Conservation (phyloP, 495 filamentous ascomycete species). For the Lichina pygmaea region DNA sequence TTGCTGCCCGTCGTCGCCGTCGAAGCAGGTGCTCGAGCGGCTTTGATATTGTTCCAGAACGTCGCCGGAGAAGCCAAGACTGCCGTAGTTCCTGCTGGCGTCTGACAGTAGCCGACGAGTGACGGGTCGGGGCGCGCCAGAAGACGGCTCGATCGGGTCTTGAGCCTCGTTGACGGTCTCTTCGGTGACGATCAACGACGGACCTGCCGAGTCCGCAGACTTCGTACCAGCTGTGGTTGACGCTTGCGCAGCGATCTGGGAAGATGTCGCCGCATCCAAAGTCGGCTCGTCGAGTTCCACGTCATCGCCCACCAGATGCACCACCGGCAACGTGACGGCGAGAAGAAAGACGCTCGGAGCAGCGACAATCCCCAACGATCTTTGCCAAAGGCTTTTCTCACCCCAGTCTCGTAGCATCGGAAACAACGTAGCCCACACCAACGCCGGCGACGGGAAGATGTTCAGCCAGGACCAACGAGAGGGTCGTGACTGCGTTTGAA, state of each 20-base stretch:
- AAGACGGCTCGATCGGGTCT: too few species aligned
- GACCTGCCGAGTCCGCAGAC: too few species aligned
- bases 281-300: too few species aligned
- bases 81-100: not conserved
- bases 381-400: slow-evolving; percentile 51
- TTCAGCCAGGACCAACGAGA: slow-evolving; percentile 20
- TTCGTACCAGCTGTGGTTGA: too few species aligned
- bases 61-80: not conserved
- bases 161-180: too few species aligned
- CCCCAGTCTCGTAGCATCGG: slow-evolving; percentile 63
- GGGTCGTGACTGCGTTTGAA: slow-evolving; percentile 23
- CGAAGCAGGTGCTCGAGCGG: too few species aligned
- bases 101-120: too few species aligned
- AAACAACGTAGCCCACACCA: slow-evolving; percentile 54
- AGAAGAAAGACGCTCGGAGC: slow-evolving; percentile 76
- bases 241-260: too few species aligned
- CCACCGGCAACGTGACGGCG: slow-evolving; percentile 76
- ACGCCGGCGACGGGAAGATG: slow-evolving; percentile 37
- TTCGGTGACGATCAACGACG: too few species aligned
- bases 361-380: slow-evolving; percentile 47
- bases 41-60: not conserved
- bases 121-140: too few species aligned
- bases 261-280: too few species aligned
- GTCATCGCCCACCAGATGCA: slow-evolving; percentile 31
- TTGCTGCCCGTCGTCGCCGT: too few species aligned